Conservation (phyloP, 2,329 filamentous ascomycete species). For the Westerdykella ornata region DNA sequence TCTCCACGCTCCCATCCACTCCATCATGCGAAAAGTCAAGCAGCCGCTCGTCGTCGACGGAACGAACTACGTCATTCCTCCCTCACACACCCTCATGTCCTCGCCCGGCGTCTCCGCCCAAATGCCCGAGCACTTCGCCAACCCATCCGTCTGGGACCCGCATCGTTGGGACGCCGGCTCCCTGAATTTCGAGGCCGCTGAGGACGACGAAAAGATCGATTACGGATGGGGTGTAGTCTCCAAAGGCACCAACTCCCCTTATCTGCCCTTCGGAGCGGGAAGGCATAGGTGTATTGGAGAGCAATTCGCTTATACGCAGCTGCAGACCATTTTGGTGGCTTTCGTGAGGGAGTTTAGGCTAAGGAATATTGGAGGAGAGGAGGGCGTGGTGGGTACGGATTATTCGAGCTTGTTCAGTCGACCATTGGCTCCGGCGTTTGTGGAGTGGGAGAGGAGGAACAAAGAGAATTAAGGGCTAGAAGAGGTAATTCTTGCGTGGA, state of each 20-base stretch:
- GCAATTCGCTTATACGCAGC: constrained; percentile 89
- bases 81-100: constrained; percentile 72
- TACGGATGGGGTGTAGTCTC: constrained; percentile 90
- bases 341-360: constrained; percentile 76
- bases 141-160: constrained; percentile 78
- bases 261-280: constrained; percentile 89
- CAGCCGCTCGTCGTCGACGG: constrained; percentile 75
- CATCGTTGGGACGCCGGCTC: constrained; percentile 73
- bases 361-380: constrained; percentile 63
- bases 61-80: constrained; percentile 75
- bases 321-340: constrained; percentile 75
- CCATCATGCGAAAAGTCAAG: constrained; percentile 88
- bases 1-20: constrained; percentile 88
- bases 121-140: constrained; percentile 69
- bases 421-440: constrained; percentile 45
- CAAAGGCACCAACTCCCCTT: constrained; percentile 84
- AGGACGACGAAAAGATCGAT: constrained; percentile 69
- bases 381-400: constrained; percentile 62
- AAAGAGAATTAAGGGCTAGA: constrained; percentile 18
- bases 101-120: constrained; percentile 76
- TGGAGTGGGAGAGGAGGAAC: constrained; percentile 67
- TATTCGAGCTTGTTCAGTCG: constrained; percentile 49
- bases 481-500: too few species aligned
- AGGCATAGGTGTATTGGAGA: constrained; percentile 93
- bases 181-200: constrained; percentile 42